These are phyloP conservation scores for Balakata baccata DNA, from an alignment of 345 rosid genomes.

Conservation along the genomic window DNA sequence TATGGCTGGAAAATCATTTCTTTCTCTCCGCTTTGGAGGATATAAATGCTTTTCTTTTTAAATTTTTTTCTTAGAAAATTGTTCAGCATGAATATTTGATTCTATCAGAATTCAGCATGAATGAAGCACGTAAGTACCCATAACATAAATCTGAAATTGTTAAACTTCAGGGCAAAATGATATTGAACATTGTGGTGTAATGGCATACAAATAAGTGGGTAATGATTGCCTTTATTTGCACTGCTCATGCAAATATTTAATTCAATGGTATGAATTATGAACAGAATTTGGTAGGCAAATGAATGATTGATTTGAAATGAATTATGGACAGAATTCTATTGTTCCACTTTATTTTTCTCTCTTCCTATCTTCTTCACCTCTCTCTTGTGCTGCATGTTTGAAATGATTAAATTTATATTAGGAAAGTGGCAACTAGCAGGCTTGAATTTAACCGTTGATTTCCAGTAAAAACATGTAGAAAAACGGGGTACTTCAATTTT, in stretches of 20 bases:
- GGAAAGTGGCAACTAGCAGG: not conserved
- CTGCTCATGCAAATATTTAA: too few species aligned
- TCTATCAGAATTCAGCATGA: not conserved
- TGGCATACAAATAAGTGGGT: too few species aligned
- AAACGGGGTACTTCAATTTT: not conserved
- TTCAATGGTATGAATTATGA: too few species aligned
- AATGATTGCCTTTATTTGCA: too few species aligned
- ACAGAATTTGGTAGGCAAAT: too few species aligned
- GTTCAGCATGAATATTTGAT: not conserved
- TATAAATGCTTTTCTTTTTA: not conserved
- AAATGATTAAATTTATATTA: not conserved
- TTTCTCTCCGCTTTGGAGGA: not conserved
- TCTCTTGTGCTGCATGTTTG: not conserved
- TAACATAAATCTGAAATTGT: not conserved
- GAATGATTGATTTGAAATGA: too few species aligned
- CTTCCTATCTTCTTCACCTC: not conserved
- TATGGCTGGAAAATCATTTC: slow-evolving; percentile 18
- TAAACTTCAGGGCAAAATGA: not conserved
- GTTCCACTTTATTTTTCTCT: not conserved
- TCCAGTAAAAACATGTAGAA: not conserved
- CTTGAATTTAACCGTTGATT: not conserved
- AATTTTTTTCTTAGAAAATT: not conserved
- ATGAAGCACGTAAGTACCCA: not conserved
- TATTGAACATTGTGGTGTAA: not conserved
- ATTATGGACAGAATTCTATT: too few species aligned